Evolutionary conservation across 495 filamentous ascomycete genomes (phyloP).

Genomic region (Parachaetomium inaequale): DNA sequence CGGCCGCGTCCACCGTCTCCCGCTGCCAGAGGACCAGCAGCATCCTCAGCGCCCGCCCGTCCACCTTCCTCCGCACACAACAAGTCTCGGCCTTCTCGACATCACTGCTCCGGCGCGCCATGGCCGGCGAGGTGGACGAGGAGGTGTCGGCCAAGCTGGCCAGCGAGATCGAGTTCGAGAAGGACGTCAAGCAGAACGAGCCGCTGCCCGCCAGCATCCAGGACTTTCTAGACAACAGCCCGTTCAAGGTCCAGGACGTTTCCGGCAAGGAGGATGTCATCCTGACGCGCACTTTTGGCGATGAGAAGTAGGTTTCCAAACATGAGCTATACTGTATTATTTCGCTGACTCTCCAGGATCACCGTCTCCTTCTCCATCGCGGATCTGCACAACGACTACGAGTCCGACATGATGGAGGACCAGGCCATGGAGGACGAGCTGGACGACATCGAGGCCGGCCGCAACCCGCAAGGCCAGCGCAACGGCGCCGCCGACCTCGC

Average conservation of each 20-base stretch:
- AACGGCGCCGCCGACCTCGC: slow-evolving; percentile 29
- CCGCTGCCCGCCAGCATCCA: slow-evolving; percentile 59
- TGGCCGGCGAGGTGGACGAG: slow-evolving; percentile 55
- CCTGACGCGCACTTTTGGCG: slow-evolving; percentile 75
- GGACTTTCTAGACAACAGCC: slow-evolving; percentile 68
- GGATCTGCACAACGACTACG: slow-evolving; percentile 75
- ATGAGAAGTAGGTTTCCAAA: slow-evolving; percentile 68
- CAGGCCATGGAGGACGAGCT: slow-evolving; percentile 71
- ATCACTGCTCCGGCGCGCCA: slow-evolving; percentile 52
- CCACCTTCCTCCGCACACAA: slow-evolving; percentile 46
- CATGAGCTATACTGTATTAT: background rate
- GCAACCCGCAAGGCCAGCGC: slow-evolving; percentile 33
- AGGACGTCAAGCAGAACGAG: slow-evolving; percentile 54
- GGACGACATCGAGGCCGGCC: slow-evolving; percentile 43
- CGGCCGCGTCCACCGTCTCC: slow-evolving; percentile 52
- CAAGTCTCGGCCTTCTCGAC: slow-evolving; percentile 72
- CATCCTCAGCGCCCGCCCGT: slow-evolving; percentile 30
- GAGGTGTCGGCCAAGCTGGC: slow-evolving; percentile 75
- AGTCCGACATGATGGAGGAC: slow-evolving; percentile 43
- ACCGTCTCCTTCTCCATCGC: slow-evolving; percentile 88
- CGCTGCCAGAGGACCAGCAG: slow-evolving; percentile 39
- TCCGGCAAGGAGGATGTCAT: slow-evolving; percentile 83
- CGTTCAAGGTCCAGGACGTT: slow-evolving; percentile 70
- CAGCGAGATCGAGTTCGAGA: slow-evolving; percentile 68
- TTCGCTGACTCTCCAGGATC: slow-evolving; percentile 58